A percentile compares a stretch with the other conserved stretches of the same genome.
These are phyloP conservation scores for Leccinum griseonigrum DNA, from an alignment of 1,284 basidiomycete species.

Conservation along the genomic window DNA sequence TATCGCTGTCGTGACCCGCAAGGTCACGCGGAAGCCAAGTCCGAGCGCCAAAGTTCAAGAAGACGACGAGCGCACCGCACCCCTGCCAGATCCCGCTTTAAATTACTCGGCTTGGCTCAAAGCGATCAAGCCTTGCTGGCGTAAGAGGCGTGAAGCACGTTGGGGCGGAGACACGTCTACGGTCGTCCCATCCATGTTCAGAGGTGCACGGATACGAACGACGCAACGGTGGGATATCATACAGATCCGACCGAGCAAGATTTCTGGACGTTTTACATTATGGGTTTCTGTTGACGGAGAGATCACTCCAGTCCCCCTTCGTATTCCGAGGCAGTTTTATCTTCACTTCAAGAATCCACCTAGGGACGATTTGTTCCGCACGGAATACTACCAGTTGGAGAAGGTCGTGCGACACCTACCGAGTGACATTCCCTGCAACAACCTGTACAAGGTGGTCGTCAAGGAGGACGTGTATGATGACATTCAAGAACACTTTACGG, in stretches of 20 bases:
- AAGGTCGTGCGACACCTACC: conserved; percentile 81
- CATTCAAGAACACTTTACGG: conserved; percentile 88
- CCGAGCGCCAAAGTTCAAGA: conserved; percentile 41
- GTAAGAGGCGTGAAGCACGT: conserved; percentile 51
- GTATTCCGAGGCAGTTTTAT: conserved; percentile 91
- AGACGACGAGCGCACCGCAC: conserved; percentile 28
- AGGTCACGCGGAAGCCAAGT: conserved; percentile 38
- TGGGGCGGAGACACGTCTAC: conserved; percentile 40
- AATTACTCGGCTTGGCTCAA: conserved; percentile 83
- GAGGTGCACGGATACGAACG: conserved; percentile 63
- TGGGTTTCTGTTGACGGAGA: conserved; percentile 89
- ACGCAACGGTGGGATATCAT: conserved; percentile 90
- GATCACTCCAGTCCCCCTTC: conserved; percentile 77
- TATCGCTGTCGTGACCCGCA: conserved; percentile 57
- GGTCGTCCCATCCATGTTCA: conserved; percentile 78
- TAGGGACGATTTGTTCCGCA: conserved; percentile 61
- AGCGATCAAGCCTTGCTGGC: conserved; percentile 83
- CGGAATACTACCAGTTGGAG: conserved; percentile 69
- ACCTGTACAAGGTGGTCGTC: conserved; percentile 85
- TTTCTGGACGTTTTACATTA: conserved; percentile 82
- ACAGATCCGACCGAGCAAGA: conserved; percentile 79
- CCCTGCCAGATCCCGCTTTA: conserved; percentile 56
- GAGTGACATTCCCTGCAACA: conserved; percentile 70
- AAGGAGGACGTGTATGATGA: conserved; percentile 83
- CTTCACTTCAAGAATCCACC: conserved; percentile 80